Conservation (phyloP, 331 rosid genomes). For the Malus hybrid region DNA sequence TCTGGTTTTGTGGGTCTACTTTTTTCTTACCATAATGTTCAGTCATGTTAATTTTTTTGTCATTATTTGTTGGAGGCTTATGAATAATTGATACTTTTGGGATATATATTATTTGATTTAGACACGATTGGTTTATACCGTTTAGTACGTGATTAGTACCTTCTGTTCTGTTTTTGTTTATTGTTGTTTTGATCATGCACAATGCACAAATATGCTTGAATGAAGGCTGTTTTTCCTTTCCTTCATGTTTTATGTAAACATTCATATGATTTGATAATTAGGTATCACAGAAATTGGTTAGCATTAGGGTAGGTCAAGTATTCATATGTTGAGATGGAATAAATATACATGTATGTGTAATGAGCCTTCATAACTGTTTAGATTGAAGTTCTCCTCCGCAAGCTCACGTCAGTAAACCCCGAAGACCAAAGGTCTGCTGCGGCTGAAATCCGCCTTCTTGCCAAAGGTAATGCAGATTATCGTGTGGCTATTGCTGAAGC, state of each 20-base stretch:
- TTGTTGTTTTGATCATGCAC: conserved; percentile 14
- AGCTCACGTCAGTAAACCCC: conserved; percentile 50
- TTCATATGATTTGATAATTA: background rate
- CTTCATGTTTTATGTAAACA: background rate
- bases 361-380: background rate
- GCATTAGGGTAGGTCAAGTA: no score
- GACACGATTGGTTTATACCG: conserved; percentile 4
- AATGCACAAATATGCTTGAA: background rate
- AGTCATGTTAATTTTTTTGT: background rate
- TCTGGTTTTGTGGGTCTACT: conserved; percentile 29
- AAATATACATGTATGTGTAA: background rate
- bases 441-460: conserved; percentile 89
- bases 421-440: conserved; percentile 88
- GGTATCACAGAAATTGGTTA: no score
- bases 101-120: background rate
- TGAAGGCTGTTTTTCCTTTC: background rate
- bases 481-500: conserved; percentile 97
- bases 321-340: no score
- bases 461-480: conserved; percentile 88
- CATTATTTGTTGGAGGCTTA: conserved; percentile 8
- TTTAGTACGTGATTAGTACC: background rate
- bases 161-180: conserved; percentile 4
- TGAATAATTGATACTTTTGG: background rate
- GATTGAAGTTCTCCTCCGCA: conserved; percentile 58
- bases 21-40: conserved; percentile 5